These are phyloP conservation scores for Escovopsis weberi DNA, from an alignment of 2,329 filamentous ascomycete species.

Conservation along the genomic window DNA sequence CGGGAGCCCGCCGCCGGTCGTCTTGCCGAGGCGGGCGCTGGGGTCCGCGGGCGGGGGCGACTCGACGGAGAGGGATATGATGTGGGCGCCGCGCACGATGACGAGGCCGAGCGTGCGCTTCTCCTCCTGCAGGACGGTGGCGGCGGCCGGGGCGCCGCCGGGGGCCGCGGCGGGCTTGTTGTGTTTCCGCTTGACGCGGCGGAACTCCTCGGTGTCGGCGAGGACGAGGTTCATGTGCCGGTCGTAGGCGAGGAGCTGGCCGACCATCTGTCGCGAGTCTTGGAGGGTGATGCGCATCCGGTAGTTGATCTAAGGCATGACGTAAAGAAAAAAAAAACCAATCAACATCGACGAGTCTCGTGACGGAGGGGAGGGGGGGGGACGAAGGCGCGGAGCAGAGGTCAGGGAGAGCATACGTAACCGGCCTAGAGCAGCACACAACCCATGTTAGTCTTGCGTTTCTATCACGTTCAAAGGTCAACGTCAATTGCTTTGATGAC, in stretches of 20 bases:
- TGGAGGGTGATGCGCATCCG: slow-evolving; percentile 94
- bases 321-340: too few relatives aligned
- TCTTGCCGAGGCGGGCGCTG: slow-evolving; percentile 72
- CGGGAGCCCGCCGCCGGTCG: slow-evolving; percentile 51
- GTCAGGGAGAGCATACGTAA: slow-evolving; percentile 42
- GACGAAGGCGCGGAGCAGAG: slow-evolving; percentile 13
- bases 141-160: slow-evolving; percentile 40
- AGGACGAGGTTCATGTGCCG: slow-evolving; percentile 99
- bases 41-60: slow-evolving; percentile 91
- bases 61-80: slow-evolving; percentile 89
- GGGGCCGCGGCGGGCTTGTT: slow-evolving; percentile 57
- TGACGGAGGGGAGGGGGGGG: slow-evolving; percentile 4
- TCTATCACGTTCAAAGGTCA: slow-evolving; percentile 45
- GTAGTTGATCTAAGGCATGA: slow-evolving; percentile 75
- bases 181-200: slow-evolving; percentile 74
- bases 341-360: slow-evolving; percentile 2
- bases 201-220: slow-evolving; percentile 96
- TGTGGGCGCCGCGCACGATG: slow-evolving; percentile 86
- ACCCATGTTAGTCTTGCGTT: slow-evolving; percentile 9
- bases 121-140: slow-evolving; percentile 77
- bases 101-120: slow-evolving; percentile 93
- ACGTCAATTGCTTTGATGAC: slow-evolving; percentile 20
- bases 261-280: slow-evolving; percentile 91
- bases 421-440: slow-evolving; percentile 38
- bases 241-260: slow-evolving; percentile 96